A percentile compares a stretch with the other conserved stretches of the same genome.
phyloP scores from a whole-genome alignment of 495 filamentous ascomycete genomes.

The Pseudevernia furfuracea region DNA sequence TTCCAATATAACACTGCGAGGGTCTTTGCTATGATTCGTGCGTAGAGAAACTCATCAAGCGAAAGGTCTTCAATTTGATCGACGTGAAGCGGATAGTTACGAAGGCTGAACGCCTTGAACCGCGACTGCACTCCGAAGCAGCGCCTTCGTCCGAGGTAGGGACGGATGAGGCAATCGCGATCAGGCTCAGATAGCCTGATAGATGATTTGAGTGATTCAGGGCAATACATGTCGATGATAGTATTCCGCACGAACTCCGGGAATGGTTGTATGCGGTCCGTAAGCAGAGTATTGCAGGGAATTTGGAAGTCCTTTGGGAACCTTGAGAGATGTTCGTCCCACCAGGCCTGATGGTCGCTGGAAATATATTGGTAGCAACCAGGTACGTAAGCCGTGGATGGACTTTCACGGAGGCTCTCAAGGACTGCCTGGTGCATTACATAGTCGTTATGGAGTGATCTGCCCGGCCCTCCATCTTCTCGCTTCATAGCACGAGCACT shows the following conservation, averaged over 20 bases:
- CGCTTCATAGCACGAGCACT: constrained; percentile 22
- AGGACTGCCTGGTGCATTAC: constrained; percentile 30
- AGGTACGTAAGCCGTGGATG: constrained; percentile 12
- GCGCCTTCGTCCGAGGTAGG: constrained; percentile 39
- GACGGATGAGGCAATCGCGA: constrained; percentile 40
- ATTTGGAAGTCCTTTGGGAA: constrained; percentile 30
- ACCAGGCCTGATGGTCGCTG: constrained; percentile 29
- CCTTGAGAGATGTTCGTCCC: constrained; percentile 26
- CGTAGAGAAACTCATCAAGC: constrained; percentile 18
- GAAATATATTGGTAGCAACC: constrained; percentile 19
- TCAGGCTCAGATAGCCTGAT: constrained; percentile 32
- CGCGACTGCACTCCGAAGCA: constrained; percentile 8
- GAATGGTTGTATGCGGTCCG: constrained; percentile 38
- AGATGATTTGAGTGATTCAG: constrained; percentile 15
- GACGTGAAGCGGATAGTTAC: constrained; percentile 43
- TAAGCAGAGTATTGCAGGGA: constrained; percentile 36
- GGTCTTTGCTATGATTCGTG: background rate
- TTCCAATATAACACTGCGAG: background rate
- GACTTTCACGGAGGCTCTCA: constrained; percentile 6
- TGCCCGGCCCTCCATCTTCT: constrained; percentile 33
- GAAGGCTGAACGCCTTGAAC: constrained; percentile 33
- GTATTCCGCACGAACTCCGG: constrained; percentile 23
- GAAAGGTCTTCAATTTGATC: constrained; percentile 41
- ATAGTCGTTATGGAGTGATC: constrained; percentile 34
- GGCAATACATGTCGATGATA: constrained; percentile 34